Evolutionary conservation across 2,329 filamentous ascomycete genomes (phyloP), one percentile per base, ranked within the genome.

Genomic region (Exutisphaerella laricina): DNA sequence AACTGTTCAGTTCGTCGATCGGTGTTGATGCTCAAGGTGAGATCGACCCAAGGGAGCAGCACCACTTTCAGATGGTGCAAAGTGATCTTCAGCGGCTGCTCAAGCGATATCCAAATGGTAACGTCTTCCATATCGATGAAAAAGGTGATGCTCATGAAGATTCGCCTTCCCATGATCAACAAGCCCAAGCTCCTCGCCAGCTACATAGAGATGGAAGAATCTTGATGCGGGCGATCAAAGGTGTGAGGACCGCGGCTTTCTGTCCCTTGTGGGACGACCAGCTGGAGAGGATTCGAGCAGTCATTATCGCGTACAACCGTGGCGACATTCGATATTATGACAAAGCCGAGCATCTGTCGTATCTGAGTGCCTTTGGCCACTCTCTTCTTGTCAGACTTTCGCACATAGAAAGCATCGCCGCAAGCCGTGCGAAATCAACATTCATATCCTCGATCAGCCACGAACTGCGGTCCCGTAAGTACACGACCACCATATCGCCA

Each of bases 401-500:
- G 13, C 52, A 65, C 5, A 54, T 69, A 6, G 61, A 63, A 13
- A 64, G 61, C 4, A 39, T 66, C 3, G 61, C 61, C 6, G 58
- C 65, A 4, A 69, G 73, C 20, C 65, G 67, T 45, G 66, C 70
- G 12, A 77, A 77, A 44, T 66, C 66, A 1, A 71, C 72, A 4
- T 72, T 77, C 30, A 68, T 77, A 7, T 68, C 69, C 0, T 72
- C 69, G 0, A 68, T 77, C 10, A 70, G 65, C 22, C 74, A 77
- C 50, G 74, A 77, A 46, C 59, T 77, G 8, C 59, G 72, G 59
- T 21, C 74, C 66, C n/a, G n/a, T n/a, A n/a, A n/a, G n/a, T n/a
- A n/a, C n/a, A n/a, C n/a, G n/a, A n/a, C n/a, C n/a, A n/a, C n/a
- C n/a, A n/a, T n/a, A n/a, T n/a, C n/a, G n/a, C n/a, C n/a, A n/a